Evolutionary conservation across 495 filamentous ascomycete genomes (phyloP).

Genomic region (Trichoderma orchidacearum): DNA sequence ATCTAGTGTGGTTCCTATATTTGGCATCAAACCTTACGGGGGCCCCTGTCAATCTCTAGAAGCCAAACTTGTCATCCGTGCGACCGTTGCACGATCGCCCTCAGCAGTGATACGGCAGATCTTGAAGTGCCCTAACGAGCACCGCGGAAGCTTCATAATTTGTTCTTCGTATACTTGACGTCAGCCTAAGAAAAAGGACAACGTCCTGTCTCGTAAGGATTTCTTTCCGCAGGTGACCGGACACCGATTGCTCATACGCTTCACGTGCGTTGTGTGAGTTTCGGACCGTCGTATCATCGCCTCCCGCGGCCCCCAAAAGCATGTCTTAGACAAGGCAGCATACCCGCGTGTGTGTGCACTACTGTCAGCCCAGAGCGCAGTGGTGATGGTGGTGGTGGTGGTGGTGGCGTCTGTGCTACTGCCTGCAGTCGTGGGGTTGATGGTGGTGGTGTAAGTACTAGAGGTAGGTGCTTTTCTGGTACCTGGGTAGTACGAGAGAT

Average conservation of each 20-base stretch:
- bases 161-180: background rate
- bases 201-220: background rate
- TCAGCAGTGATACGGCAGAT: background rate
- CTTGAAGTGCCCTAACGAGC: background rate
- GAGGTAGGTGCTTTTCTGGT: background rate
- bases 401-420: background rate
- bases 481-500: background rate
- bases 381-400: background rate
- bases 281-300: background rate
- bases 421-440: background rate
- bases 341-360: background rate
- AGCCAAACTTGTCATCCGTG: background rate
- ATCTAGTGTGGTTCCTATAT: slow-evolving; percentile 1
- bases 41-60: background rate
- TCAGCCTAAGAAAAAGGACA: background rate
- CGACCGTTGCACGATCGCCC: background rate
- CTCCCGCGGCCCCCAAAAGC: background rate
- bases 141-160: too few relatives aligned
- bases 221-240: background rate
- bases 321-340: background rate
- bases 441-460: background rate
- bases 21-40: background rate
- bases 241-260: background rate
- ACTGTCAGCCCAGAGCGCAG: background rate
- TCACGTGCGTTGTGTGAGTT: background rate